Base-by-base conservation (phyloP, 805 yeast genomes). In the Nakazawaea pomicola region DNA sequence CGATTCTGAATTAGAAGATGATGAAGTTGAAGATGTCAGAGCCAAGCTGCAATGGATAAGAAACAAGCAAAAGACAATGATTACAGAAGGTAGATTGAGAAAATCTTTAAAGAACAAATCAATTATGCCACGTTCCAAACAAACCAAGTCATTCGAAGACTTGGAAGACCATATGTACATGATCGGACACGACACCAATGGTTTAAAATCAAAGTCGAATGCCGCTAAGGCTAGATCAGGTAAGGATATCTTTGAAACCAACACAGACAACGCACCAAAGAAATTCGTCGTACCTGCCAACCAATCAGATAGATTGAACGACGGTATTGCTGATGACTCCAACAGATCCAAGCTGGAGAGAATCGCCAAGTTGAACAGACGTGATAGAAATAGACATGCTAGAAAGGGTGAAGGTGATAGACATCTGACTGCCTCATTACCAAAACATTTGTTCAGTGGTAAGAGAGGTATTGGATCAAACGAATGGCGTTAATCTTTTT, bases 341-440 rank as follows among this genome's bases (percentile, higher is more conserved):
- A 65, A 80, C 60, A 79, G 95, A 64, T 68, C 82, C 36, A 88
- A 83, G 67, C 89, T 96, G 43, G 93, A 83, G 51, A 81, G 93
- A 73, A 69, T 89, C 67, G 83, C 78, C 58, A 90, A 89, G 72
- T 63, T 86, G 54, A 90, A 86, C 64, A 87, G 96, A 77, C 81
- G 96, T 68, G 95, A 85, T 59, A 80, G 98, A 70, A 87, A 90
- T 68, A 82, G 90, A 71, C 65, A 72, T 57, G 96, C 97, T 32
- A 81, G 95, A 66, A 84, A 80, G 51, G 96, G 98, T 70, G 99
- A 93, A 70, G 84, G 86, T 58, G 99, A 93, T 68, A 82, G 98
- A 66, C 95, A 88, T 62, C 71, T 78, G 44, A 76, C 89, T 41
- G 93, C 85, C 39, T 70, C 86, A 47, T 65, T 86, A 68, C 96